Evolutionary conservation across 176 grass and related monocot genomes (phyloP).

Genomic region (Paspalum vaginatum): DNA sequence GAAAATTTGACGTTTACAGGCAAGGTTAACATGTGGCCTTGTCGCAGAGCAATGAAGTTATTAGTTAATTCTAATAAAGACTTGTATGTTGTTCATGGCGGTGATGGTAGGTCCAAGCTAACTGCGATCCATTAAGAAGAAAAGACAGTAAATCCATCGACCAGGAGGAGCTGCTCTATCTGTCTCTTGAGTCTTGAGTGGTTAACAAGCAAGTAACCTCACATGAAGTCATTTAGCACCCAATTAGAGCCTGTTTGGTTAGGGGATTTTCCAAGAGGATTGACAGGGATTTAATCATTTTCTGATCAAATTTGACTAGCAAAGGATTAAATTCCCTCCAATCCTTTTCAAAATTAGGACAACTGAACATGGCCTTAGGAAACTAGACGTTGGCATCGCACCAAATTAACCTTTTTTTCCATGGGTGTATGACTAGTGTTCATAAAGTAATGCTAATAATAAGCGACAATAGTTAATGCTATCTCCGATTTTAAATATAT

Average conservation of each 20-base stretch:
- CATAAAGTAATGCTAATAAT: too few relatives aligned
- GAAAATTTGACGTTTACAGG: constrained; percentile 15
- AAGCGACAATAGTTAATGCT: too few relatives aligned
- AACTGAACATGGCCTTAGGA: not conserved
- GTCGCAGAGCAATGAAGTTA: not conserved
- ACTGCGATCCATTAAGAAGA: not conserved
- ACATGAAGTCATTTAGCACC: not conserved
- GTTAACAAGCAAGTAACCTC: not conserved
- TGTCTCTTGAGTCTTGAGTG: not conserved
- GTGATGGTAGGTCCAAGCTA: not conserved
- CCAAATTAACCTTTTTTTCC: not conserved
- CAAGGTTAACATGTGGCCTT: constrained; percentile 21
- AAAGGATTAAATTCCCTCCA: too few relatives aligned
- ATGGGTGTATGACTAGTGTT: too few relatives aligned
- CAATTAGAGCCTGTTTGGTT: too few relatives aligned
- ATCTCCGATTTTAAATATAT: too few relatives aligned
- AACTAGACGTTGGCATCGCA: constrained; percentile 12
- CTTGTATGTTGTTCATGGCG: not conserved
- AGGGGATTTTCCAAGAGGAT: too few relatives aligned
- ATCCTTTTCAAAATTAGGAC: too few relatives aligned
- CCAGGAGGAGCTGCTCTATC: not conserved
- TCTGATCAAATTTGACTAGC: too few relatives aligned
- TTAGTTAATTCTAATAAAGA: too few relatives aligned
- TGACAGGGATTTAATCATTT: too few relatives aligned
- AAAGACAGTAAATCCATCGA: not conserved